Evolutionary conservation across 1,284 basidiomycete species (phyloP), one percentile per base, ranked within the genome.

Genomic region (Tilletia caries): DNA sequence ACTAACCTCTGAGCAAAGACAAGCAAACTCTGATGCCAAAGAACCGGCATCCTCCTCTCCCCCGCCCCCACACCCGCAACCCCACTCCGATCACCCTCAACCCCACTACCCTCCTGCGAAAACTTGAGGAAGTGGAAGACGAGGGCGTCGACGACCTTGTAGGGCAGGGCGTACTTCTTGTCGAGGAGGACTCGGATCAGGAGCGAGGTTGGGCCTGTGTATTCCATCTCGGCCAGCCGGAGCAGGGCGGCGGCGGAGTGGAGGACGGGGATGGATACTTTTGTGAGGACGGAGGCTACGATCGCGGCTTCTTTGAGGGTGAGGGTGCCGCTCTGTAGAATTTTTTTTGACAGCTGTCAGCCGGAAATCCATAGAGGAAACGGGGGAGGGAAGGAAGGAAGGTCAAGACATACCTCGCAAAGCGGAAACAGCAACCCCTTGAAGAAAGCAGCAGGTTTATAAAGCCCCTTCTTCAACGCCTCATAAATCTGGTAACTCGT

Each of bases 111-210:
- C 64, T 72, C 72, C 64, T 82, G 78, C n/a, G 90, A 90, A 68
- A 98, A 90, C 44, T 93, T 90, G 78, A 98, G 92, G 83, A 95
- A 99, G 86, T 99, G 96, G 87, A 96, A 97, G 18, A 98, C 94
- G 68, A 99, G 88, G 2, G 92, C 91, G 81, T 99, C 96, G 69
- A 99, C 90, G 29, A 97, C 95, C 86, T 98, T 97, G 87, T 95
- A 99, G 0, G 96, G 96, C 44, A 99, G 86, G 67, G 96, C 93
- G 83, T 96, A 93, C 84, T 98, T 98, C 85, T 99, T 99, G 86
- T 98, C 96, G 66, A 98, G 87, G 25, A 99, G 86, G 15, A 98
- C 92, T 32, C 96, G 92, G 82, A 99, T 97, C 86, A 98, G 97
- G 32, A 99, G 88, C 13, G 93, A 96, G 76, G 94, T 97, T 0